These are phyloP conservation scores for Chalciporus sphaerocephalus DNA, from an alignment of 768 basidiomycete species.

Conservation along the genomic window DNA sequence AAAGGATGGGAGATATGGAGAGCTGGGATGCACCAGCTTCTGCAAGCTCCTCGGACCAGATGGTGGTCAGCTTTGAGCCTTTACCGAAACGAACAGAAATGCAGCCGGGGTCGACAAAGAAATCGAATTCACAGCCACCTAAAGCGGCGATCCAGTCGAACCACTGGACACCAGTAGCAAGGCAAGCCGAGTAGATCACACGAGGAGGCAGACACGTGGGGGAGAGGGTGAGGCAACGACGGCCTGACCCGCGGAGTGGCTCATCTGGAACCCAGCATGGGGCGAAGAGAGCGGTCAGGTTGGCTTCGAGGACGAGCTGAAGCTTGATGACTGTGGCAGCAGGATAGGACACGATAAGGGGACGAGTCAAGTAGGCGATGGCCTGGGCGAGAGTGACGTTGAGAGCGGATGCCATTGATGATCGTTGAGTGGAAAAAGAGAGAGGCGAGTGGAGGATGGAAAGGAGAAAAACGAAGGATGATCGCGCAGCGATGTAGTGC, in stretches of 20 bases:
- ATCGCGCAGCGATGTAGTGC: conserved; percentile 34
- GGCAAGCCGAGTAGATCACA: conserved; percentile 65
- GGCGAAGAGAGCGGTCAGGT: conserved; percentile 66
- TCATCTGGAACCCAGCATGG: conserved; percentile 62
- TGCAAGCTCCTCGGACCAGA: conserved; percentile 62
- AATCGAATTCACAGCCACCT: conserved; percentile 68
- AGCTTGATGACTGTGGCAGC: conserved; percentile 62
- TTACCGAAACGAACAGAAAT: conserved; percentile 61
- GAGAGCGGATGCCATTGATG: conserved; percentile 40
- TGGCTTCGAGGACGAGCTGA: conserved; percentile 66
- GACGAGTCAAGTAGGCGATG: conserved; percentile 67
- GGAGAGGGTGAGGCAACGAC: conserved; percentile 71
- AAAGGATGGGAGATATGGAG: conserved; percentile 15
- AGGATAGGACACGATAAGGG: conserved; percentile 55
- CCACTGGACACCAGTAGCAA: conserved; percentile 70
- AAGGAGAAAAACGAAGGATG: conserved; percentile 24
- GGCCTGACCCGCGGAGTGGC: conserved; percentile 64
- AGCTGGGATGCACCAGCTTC: conserved; percentile 12
- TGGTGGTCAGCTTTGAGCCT: conserved; percentile 46
- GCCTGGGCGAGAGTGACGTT: conserved; percentile 68
- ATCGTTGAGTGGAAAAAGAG: conserved; percentile 2
- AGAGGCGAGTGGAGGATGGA: conserved; percentile 9
- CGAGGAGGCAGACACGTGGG: conserved; percentile 67
- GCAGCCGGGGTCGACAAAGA: conserved; percentile 77
- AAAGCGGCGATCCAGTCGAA: conserved; percentile 73